Evolutionary conservation across 768 basidiomycete species (phyloP).

Genomic region (Trametes villosa): DNA sequence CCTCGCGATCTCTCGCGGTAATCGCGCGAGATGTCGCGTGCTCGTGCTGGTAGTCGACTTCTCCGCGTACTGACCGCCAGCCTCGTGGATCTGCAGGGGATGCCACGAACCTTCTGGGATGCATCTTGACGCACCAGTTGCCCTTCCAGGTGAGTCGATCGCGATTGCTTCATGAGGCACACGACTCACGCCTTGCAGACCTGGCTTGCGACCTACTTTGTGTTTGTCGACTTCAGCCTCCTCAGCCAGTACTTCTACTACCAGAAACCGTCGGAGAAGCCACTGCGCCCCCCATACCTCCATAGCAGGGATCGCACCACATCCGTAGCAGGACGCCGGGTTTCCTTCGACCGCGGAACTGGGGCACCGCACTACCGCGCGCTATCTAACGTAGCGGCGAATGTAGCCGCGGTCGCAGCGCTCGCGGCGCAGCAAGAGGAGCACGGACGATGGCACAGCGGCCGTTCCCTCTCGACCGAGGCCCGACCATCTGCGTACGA

Average conservation of each 20-base stretch:
- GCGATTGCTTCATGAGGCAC: neutral
- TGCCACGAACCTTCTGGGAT: conserved; percentile 89
- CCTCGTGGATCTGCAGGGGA: conserved; percentile 62
- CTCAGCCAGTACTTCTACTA: conserved; percentile 87
- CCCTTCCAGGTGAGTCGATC: conserved; percentile 81
- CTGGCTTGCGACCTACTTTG: conserved; percentile 91
- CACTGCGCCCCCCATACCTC: conserved; percentile 16
- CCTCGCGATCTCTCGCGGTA: conserved; percentile 12
- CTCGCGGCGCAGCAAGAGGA: conserved; percentile 68
- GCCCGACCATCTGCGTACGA: conserved; percentile 31
- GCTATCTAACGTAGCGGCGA: conserved; percentile 68
- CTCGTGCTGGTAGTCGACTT: neutral
- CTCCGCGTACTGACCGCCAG: neutral
- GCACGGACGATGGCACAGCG: conserved; percentile 36
- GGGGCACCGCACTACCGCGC: conserved; percentile 67
- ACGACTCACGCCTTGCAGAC: conserved; percentile 52
- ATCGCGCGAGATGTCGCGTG: conserved; percentile 27
- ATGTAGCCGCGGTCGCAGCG: conserved; percentile 73
- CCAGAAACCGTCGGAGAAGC: conserved; percentile 33
- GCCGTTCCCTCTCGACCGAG: conserved; percentile 22
- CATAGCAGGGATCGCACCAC: conserved; percentile 20
- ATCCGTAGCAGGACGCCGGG: conserved; percentile 40
- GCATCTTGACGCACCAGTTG: conserved; percentile 88
- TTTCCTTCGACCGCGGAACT: conserved; percentile 55
- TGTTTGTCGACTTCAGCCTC: conserved; percentile 76